Base-by-base conservation (phyloP, 768 basidiomycete species). In the Naganishia vishniacii region DNA sequence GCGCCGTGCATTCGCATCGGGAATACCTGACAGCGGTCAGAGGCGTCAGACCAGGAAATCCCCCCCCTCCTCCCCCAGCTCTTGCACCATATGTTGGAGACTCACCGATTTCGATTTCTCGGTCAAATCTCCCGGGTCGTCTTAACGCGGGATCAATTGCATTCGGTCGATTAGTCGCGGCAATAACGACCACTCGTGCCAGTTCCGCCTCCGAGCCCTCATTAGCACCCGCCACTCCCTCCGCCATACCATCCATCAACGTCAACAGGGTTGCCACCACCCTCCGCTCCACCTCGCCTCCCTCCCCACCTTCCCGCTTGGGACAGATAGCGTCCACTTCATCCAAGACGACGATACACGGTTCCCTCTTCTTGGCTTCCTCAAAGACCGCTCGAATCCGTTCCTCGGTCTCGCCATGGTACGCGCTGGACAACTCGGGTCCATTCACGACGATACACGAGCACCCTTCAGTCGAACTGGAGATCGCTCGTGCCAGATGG, bases 311-410 rank as follows among this genome's bases (percentile, higher is more conserved):
- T 72, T 94, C 94, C 51, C 95, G 80, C 62, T 85, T 82, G 1
- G 95, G 95, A 62, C 89, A 94, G 13, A 99, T 79, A 0, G 95
- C 93, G 69, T 99, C 95, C 0, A 99, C 85, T 78, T 99, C 95
- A 69, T 99, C 95, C 34, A 99, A 79, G 26, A 99, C 88, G 48
- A 99, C 85, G 69, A 99, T 91, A 69, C 90, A 94, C 0, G 94
- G 93, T 62, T 86, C 87, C 70, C 86, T 84, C 34, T 81, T 80
- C 62, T 84, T 83, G 0, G 95, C 95, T 69, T 91, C 86, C 44
- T 82, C 83, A 75, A 98, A 99, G 3, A 98, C 87, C 26, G 88
- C 88, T 20, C 95, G 85, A 37, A 99, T 80, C 67, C 86, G 85
- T 0, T 88, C 85, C 73, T 99, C 95, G 0, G 92, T 95, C 80